Percentiles rank a stretch among this genome's conserved stretches.
Conservation (phyloP, 768 basidiomycete genomes). For the Mycena galopus region DNA sequence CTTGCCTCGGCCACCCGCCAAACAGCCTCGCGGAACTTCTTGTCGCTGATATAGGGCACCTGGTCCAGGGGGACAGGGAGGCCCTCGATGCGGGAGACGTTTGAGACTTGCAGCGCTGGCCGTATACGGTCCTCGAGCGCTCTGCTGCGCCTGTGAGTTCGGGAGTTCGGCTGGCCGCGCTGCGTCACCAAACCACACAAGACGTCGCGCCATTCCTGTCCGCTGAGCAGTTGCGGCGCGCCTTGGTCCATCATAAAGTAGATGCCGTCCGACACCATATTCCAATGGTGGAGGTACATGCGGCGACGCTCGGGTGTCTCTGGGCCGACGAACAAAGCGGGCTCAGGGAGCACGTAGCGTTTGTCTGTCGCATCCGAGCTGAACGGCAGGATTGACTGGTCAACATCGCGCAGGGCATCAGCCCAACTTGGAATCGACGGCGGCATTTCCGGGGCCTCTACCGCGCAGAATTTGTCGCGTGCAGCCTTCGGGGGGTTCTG, state of each 20-base stretch:
- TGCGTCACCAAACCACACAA: too few relatives aligned
- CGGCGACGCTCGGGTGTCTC: too few relatives aligned
- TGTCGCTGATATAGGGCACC: neutral
- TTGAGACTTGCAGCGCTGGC: neutral
- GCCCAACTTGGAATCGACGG: neutral
- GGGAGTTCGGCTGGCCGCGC: too few relatives aligned
- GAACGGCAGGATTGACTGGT: neutral
- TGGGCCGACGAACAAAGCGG: neutral
- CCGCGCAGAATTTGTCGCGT: neutral
- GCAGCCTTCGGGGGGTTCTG: neutral
- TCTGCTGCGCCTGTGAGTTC: too few relatives aligned
- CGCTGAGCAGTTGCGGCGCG: too few relatives aligned
- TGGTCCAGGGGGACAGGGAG: neutral
- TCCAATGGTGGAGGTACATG: too few relatives aligned
- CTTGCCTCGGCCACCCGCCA: neutral
- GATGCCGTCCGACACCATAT: too few relatives aligned
- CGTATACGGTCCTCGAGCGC: neutral
- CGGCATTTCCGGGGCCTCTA: neutral
- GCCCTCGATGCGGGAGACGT: neutral
- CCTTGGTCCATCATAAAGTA: too few relatives aligned
- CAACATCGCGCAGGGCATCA: neutral
- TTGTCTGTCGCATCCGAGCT: neutral
- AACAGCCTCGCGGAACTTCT: neutral
- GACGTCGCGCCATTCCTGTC: too few relatives aligned
- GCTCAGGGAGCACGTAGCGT: neutral